Evolutionary conservation across 371 early-diverging fungal species (phyloP).

Genomic region (Mucor lusitanicus): DNA sequence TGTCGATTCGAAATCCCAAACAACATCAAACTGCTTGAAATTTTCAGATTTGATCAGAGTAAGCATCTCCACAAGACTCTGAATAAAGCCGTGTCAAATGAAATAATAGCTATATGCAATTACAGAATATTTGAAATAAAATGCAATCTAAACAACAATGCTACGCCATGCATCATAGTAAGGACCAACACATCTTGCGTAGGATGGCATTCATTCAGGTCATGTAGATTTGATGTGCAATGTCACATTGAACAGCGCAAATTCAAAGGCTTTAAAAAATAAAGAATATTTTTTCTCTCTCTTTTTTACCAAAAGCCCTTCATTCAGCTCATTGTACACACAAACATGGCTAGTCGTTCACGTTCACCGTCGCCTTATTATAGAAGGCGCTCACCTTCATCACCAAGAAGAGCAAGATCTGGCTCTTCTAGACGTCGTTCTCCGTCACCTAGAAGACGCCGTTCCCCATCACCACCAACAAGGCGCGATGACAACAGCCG

Average conservation of each 20-base stretch:
- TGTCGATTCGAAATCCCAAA: too few species aligned
- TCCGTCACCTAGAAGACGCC: background rate
- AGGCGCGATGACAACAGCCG: background rate
- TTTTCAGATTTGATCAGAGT: too few species aligned
- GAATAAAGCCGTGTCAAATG: too few species aligned
- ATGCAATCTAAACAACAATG: too few species aligned
- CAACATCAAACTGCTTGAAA: too few species aligned
- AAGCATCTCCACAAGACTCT: too few species aligned
- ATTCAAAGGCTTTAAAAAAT: background rate
- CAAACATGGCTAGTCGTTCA: background rate
- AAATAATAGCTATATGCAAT: too few species aligned
- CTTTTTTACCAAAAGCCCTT: background rate
- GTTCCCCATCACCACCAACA: slow-evolving; percentile 5
- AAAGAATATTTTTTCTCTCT: background rate
- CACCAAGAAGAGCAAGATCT: background rate
- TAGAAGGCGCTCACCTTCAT: slow-evolving; percentile 12
- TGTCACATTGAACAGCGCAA: background rate
- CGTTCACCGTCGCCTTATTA: background rate
- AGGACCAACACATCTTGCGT: too few species aligned
- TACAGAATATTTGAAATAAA: too few species aligned
- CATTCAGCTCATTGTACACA: background rate
- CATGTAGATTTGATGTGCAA: background rate
- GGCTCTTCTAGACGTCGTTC: background rate
- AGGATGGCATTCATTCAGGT: too few species aligned
- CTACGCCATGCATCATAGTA: too few species aligned